Evolutionary conservation across 768 basidiomycete genomes (phyloP).

Genomic region (Tylopilus felleus): DNA sequence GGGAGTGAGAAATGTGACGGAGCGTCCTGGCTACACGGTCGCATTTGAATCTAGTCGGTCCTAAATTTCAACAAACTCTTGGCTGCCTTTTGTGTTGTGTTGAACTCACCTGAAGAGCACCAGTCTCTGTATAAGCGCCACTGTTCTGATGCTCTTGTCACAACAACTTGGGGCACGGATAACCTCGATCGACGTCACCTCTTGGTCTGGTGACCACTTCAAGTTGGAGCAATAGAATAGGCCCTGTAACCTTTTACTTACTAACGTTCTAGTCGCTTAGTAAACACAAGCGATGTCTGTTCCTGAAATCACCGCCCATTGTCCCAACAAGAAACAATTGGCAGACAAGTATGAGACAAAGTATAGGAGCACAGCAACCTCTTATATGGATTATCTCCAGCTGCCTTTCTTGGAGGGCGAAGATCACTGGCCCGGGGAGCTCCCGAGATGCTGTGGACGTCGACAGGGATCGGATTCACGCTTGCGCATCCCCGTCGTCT

Average conservation of each 20-base stretch:
- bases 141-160: background rate
- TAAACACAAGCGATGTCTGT: background rate
- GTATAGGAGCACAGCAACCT: background rate
- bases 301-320: background rate
- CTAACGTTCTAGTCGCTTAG: background rate
- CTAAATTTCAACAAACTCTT: background rate
- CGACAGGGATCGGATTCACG: background rate
- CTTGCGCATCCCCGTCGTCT: background rate
- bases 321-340: background rate
- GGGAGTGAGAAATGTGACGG: too few species aligned
- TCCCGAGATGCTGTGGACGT: slow-evolving; percentile 5
- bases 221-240: background rate
- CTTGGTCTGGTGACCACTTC: background rate
- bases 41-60: background rate
- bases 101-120: background rate
- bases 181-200: too few species aligned
- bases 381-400: background rate
- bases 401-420: slow-evolving; percentile 8
- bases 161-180: too few species aligned
- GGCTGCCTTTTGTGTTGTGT: background rate
- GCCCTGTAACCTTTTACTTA: background rate
- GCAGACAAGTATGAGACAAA: background rate
- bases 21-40: too few species aligned
- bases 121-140: background rate
- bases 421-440: slow-evolving; percentile 2